These are phyloP conservation scores for Omphalotus olearius DNA, from an alignment of 1,284 basidiomycete species.

Conservation along the genomic window DNA sequence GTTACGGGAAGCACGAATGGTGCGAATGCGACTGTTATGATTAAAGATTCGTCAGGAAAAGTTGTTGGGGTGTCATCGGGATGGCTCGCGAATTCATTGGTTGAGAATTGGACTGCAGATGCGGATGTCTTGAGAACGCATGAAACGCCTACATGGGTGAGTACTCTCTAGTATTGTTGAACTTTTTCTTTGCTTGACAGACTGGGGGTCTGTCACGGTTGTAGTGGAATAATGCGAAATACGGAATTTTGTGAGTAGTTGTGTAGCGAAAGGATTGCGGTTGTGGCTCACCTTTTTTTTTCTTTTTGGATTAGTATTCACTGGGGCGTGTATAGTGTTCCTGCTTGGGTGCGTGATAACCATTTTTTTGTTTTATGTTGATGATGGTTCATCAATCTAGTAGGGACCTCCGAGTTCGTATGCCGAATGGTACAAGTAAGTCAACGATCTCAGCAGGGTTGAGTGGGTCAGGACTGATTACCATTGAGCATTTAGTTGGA, in stretches of 20 bases:
- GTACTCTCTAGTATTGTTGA: constrained; percentile 6
- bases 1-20: constrained; percentile 23
- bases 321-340: constrained; percentile 54
- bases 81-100: constrained; percentile 33
- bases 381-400: not conserved
- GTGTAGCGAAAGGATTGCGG: too few species aligned
- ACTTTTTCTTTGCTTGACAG: not conserved
- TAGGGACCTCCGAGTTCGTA: constrained; percentile 38
- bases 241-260: constrained; percentile 49
- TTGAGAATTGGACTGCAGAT: constrained; percentile 37
- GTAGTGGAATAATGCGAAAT: constrained; percentile 47
- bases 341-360: constrained; percentile 37
- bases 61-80: constrained; percentile 28
- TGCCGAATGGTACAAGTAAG: constrained; percentile 55
- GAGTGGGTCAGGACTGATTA: too few species aligned
- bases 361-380: not conserved
- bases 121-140: constrained; percentile 34
- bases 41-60: constrained; percentile 29
- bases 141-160: constrained; percentile 50
- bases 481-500: constrained; percentile 27
- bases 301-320: constrained; percentile 36
- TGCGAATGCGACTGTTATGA: constrained; percentile 28
- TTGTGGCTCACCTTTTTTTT: too few species aligned
- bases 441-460: constrained; percentile 10
- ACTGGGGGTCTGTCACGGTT: too few species aligned